phyloP scores from a whole-genome alignment of 2,329 filamentous ascomycete genomes.

The Cadophora sp. region DNA sequence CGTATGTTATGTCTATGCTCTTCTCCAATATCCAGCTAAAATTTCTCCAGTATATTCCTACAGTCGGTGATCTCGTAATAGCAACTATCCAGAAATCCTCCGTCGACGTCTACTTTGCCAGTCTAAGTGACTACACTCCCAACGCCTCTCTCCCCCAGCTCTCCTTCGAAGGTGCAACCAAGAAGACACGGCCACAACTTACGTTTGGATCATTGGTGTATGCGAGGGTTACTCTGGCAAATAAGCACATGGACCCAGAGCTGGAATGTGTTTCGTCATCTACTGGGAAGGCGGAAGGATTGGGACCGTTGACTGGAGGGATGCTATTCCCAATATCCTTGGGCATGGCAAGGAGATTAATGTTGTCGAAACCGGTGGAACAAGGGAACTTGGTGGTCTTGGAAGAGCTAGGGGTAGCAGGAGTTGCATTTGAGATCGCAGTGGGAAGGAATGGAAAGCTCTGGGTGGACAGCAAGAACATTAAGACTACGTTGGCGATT shows the following conservation, averaged over 20 bases:
- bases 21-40: conserved; percentile 16
- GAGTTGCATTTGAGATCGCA: conserved; percentile 89
- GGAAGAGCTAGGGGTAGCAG: conserved; percentile 77
- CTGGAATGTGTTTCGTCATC: conserved; percentile 86
- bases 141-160: conserved; percentile 81
- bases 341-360: conserved; percentile 80
- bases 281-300: conserved; percentile 86
- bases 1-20: conserved; percentile 52
- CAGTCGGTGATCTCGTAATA: conserved; percentile 85
- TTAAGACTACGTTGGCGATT: conserved; percentile 77
- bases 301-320: conserved; percentile 83
- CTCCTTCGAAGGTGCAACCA: conserved; percentile 90
- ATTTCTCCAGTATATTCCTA: conserved; percentile 73
- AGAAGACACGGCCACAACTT: conserved; percentile 87
- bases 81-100: conserved; percentile 81
- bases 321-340: conserved; percentile 86
- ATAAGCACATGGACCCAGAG: conserved; percentile 86
- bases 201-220: conserved; percentile 81
- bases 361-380: conserved; percentile 68
- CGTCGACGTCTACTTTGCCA: conserved; percentile 80
- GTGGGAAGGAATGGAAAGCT: conserved; percentile 91
- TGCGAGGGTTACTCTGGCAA: conserved; percentile 79
- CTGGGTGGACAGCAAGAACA: conserved; percentile 84
- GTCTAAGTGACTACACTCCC: conserved; percentile 69
- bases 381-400: conserved; percentile 74